phyloP scores from a whole-genome alignment of 805 yeast species.

The Lachancea lanzarotensis region DNA sequence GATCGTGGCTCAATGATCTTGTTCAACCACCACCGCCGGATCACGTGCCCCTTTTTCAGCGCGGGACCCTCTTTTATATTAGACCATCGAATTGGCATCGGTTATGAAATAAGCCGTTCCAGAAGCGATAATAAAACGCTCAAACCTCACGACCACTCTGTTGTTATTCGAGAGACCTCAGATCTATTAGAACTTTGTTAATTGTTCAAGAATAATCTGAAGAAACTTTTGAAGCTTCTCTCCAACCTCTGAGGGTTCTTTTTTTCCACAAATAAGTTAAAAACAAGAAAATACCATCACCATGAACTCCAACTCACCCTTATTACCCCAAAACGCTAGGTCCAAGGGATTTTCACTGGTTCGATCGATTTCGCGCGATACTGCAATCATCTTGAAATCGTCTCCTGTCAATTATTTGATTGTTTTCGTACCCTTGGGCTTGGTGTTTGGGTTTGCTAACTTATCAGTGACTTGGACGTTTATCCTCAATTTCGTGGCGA shows the following conservation, averaged over 20 bases:
- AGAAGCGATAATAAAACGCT: too few species aligned
- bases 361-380: constrained; percentile 14
- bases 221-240: too few species aligned
- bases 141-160: too few species aligned
- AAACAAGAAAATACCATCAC: not conserved
- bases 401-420: constrained; percentile 73
- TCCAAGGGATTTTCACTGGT: constrained; percentile 1
- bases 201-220: too few species aligned
- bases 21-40: not conserved
- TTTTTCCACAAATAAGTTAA: not conserved
- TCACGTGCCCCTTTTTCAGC: too few species aligned
- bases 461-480: constrained; percentile 55
- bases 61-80: too few species aligned
- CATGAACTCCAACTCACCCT: constrained; percentile 20
- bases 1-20: too few species aligned
- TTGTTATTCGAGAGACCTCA: too few species aligned
- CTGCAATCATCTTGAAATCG: constrained; percentile 36
- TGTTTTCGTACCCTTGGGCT: constrained; percentile 83
- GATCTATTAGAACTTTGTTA: too few species aligned
- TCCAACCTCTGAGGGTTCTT: too few species aligned
- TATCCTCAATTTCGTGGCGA: constrained; percentile 76
- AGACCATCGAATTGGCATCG: too few species aligned
- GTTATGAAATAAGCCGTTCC: too few species aligned
- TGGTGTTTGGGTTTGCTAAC: constrained; percentile 56
- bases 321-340: constrained; percentile 7